Evolutionary conservation across 2,329 filamentous ascomycete species (phyloP).

Genomic region (Neonectria faginata): DNA sequence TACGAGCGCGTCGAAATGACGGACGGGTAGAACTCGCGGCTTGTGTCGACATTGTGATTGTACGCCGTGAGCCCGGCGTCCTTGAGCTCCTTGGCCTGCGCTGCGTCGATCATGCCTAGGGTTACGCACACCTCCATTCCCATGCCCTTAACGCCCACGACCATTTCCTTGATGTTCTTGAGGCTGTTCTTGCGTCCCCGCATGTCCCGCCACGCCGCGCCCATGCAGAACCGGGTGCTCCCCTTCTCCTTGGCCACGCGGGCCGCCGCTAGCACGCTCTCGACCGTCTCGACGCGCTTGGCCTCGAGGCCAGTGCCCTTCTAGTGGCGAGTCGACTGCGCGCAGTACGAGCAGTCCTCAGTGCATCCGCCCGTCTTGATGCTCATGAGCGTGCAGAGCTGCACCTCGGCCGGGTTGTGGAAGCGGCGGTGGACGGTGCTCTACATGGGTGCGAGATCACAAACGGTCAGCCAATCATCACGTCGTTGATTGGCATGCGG

Average conservation of each 20-base stretch:
- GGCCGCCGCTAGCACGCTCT: conserved; percentile 83
- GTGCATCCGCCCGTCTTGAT: conserved; percentile 95
- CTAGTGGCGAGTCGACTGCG: conserved; percentile 84
- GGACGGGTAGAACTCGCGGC: conserved; percentile 86
- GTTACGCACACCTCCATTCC: conserved; percentile 96
- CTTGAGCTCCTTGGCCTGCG: conserved; percentile 85
- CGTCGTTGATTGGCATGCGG: conserved; percentile 11
- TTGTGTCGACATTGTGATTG: conserved; percentile 95
- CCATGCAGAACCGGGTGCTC: conserved; percentile 94
- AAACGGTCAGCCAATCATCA: conserved; percentile 33
- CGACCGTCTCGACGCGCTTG: conserved; percentile 81
- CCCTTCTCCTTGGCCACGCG: conserved; percentile 83
- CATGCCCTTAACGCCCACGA: conserved; percentile 81
- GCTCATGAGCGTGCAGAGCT: conserved; percentile 96
- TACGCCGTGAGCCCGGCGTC: conserved; percentile 89
- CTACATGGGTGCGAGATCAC: conserved; percentile 56
- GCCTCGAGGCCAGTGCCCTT: conserved; percentile 83
- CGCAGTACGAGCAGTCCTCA: conserved; percentile 94
- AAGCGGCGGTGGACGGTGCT: conserved; percentile 84
- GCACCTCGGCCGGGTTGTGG: conserved; percentile 84
- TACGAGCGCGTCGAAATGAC: conserved; percentile 89
- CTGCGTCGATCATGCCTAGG: conserved; percentile 87
- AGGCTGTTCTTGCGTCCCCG: conserved; percentile 86
- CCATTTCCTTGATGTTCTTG: conserved; percentile 88
- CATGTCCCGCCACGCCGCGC: conserved; percentile 95